Percentiles rank a stretch among this genome's conserved stretches.
phyloP scores from a whole-genome alignment of 768 basidiomycete species.

The Rossbeevera mucosa region DNA sequence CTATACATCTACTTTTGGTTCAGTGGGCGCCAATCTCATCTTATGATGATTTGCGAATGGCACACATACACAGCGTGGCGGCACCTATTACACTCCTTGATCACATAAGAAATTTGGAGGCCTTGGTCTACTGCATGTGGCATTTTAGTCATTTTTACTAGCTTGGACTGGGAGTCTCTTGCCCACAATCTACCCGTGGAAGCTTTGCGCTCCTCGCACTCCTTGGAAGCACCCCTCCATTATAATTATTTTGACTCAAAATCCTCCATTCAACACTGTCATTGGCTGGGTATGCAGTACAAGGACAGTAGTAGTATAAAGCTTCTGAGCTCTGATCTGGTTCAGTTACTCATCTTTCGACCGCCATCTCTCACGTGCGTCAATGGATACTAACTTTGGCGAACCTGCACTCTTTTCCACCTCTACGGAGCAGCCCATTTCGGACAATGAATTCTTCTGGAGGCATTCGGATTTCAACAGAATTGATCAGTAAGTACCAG shows the following conservation, averaged over 20 bases:
- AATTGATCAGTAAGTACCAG: neutral
- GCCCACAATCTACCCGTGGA: no score
- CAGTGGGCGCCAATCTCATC: no score
- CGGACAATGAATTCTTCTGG: neutral
- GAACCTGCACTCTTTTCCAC: neutral
- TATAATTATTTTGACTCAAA: neutral
- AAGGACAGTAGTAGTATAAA: neutral
- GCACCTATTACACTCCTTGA: no score
- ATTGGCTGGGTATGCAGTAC: neutral
- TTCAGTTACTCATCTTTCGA: neutral
- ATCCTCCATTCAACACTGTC: neutral
- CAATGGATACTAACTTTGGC: neutral
- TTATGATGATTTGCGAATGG: neutral
- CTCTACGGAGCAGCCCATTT: neutral
- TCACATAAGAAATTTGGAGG: no score
- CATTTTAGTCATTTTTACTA: neutral
- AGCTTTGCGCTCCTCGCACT: neutral
- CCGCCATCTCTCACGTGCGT: neutral
- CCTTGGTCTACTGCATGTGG: constrained; percentile 2
- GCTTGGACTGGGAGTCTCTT: no score
- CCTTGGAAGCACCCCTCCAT: neutral
- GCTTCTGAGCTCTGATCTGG: neutral
- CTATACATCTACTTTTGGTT: constrained; percentile 4
- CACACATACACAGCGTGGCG: no score
- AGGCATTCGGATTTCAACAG: neutral